Base-by-base conservation (phyloP, 179 eudicot species). In the Spergularia azorica region DNA sequence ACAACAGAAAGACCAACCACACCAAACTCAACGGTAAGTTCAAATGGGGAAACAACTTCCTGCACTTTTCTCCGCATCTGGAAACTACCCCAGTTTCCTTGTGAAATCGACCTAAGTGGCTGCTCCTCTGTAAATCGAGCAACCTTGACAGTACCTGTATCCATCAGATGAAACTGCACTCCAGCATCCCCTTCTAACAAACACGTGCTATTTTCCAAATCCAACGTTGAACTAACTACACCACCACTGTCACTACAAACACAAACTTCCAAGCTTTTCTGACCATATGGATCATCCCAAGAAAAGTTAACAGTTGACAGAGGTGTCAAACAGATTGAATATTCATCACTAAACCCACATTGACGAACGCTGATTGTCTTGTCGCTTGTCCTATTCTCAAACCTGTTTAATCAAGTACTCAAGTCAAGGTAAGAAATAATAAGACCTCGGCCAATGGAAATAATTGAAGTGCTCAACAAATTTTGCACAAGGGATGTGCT, bases 271-370 rank as follows among this genome's bases (percentile, higher is more conserved):
- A 90, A 76, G 72, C 84, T 21, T 81, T 87, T 94, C 76, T 88
- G 86, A 63, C 94, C 98, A 81, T 95, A 95, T 5, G 98, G 98
- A 80, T 95, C 90, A 63, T 90, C 96, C 99, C 92, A 95, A 17
- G 91, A 82, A 81, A 94, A 95, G 51, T 88, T 90, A 68, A 83
- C 85, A 2, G 97, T 91, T 62, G 98, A 89, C 68, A 86, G 88
- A 73, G 99, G 96, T 65, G 82, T 81, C 78, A 95, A 80, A 71
- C 77, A 78, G 72, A 87, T 79, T 90, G 91, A 94, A 39, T 89
- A 76, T 79, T 91, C 96, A 77, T 91, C 92, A 79, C 80, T 83
- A 79, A 91, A 91, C 46, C 98, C 99, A 81, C 90, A 83, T 74
- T 95, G 99, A 61, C 97, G 89, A 73, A 95, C 32, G 81, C 87